Conservation (phyloP, 495 filamentous ascomycete species). For the Pseudevernia furfuracea region DNA sequence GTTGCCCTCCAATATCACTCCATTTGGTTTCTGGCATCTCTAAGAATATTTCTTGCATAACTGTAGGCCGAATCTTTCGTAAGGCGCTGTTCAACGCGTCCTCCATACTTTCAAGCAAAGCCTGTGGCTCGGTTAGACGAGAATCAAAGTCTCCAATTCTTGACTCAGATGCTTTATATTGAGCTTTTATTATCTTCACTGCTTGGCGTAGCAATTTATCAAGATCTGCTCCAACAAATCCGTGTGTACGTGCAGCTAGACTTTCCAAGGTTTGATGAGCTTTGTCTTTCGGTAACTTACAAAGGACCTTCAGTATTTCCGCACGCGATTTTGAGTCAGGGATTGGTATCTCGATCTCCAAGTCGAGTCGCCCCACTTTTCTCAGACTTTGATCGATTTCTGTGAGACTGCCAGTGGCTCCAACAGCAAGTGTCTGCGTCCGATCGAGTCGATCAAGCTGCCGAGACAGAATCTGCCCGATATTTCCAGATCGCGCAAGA, state of each 20-base stretch:
- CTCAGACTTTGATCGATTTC: constrained; percentile 69
- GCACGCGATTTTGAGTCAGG: constrained; percentile 64
- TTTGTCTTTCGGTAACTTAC: constrained; percentile 13
- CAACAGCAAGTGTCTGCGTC: constrained; percentile 57
- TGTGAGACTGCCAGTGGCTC: constrained; percentile 62
- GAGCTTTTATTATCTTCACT: constrained; percentile 37
- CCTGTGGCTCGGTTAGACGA: constrained; percentile 15
- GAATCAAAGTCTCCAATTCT: background rate
- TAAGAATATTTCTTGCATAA: constrained; percentile 84
- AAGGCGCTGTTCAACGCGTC: constrained; percentile 50
- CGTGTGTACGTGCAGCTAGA: constrained; percentile 55
- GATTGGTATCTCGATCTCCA: constrained; percentile 71
- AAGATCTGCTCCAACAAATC: constrained; percentile 61
- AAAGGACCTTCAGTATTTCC: constrained; percentile 59
- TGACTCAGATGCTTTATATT: constrained; percentile 28
- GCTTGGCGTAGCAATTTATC: constrained; percentile 41
- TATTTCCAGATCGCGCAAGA: constrained; percentile 18
- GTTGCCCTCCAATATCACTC: constrained; percentile 85
- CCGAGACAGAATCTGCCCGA: constrained; percentile 38
- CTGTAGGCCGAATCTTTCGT: constrained; percentile 60
- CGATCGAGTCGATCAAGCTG: constrained; percentile 39
- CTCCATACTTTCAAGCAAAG: constrained; percentile 33
- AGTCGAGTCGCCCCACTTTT: constrained; percentile 55
- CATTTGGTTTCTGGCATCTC: constrained; percentile 81
- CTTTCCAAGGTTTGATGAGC: constrained; percentile 33